Evolutionary conservation across 2,329 filamentous ascomycete genomes (phyloP), one percentile per base, ranked within the genome.

Genomic region (Xylariales sp.): DNA sequence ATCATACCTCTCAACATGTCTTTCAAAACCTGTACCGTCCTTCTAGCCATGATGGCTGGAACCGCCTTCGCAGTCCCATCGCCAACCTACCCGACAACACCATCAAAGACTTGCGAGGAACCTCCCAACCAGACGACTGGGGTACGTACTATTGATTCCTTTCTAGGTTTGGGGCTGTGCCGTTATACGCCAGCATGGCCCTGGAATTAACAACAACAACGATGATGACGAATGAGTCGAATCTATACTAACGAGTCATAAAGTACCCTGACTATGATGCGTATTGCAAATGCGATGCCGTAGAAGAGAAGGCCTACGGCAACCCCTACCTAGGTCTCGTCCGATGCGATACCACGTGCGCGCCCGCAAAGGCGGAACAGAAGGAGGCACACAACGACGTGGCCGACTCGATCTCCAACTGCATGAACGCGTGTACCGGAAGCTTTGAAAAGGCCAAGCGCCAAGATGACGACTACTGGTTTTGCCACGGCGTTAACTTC

Each of bases 401-500:
- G 50, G 71, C 70, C 9, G 68, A 63, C 34, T 53, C 56, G 30
- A 43, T 75, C 2, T 56, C 65, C 0, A 54, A 57, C 2, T 75
- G 74, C 46, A 73, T 71, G 68, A 68, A 70, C 1, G 73, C 74
- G 2, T 75, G 74, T 53, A 73, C 72, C 2, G 73, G 72, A 1
- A 72, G 69, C 28, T 75, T 72, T 39, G 72, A 75, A 67, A 74
- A 72, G 62, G 53, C 64, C 1, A 72, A 71, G 54, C 69, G 70
- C 1, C 66, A 59, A 14, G 62, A 60, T 3, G 69, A 70, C 3
- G 69, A 70, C 14, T 71, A 73, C 62, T 75, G 73, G 74, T 75
- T 71, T 32, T 75, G 73, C 67, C 74, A 75, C 60, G 74, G 72
- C 28, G 72, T 75, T 14, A 75, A 75, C 64, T 75, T 74, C 63